Conservation (phyloP, 768 basidiomycete genomes). For the Leccinum truebloodii region DNA sequence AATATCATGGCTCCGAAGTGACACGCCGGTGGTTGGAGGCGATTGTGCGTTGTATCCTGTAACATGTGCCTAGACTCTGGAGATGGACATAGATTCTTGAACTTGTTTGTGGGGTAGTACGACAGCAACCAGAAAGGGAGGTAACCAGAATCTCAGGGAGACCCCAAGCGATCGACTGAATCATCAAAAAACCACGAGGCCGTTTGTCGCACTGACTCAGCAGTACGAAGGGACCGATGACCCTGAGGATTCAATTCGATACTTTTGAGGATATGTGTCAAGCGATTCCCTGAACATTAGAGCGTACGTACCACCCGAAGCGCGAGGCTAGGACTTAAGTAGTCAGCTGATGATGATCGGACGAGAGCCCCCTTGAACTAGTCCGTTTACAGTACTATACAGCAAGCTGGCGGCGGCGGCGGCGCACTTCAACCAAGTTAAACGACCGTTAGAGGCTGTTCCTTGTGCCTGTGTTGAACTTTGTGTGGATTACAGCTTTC, state of each 20-base stretch:
- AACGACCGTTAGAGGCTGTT: too few relatives aligned
- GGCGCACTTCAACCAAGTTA: background rate
- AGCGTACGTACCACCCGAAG: too few relatives aligned
- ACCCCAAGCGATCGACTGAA: background rate
- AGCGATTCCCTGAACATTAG: background rate
- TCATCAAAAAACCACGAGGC: background rate
- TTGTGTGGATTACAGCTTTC: background rate
- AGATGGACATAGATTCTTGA: background rate
- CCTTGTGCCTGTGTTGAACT: background rate
- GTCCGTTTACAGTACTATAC: background rate
- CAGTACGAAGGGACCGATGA: background rate
- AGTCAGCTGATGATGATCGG: too few relatives aligned
- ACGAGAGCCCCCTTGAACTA: background rate
- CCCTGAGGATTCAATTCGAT: too few relatives aligned
- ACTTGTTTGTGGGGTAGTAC: background rate
- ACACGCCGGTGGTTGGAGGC: background rate
- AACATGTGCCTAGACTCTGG: background rate
- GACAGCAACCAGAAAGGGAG: background rate
- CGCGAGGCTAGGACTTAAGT: too few relatives aligned
- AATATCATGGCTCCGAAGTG: background rate
- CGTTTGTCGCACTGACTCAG: background rate
- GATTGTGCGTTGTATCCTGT: background rate
- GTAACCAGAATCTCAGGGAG: background rate
- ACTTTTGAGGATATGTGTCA: background rate
- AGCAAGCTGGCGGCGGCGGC: background rate